These are phyloP conservation scores for Starmerella sp. DNA, from an alignment of 805 yeast species.

Conservation along the genomic window DNA sequence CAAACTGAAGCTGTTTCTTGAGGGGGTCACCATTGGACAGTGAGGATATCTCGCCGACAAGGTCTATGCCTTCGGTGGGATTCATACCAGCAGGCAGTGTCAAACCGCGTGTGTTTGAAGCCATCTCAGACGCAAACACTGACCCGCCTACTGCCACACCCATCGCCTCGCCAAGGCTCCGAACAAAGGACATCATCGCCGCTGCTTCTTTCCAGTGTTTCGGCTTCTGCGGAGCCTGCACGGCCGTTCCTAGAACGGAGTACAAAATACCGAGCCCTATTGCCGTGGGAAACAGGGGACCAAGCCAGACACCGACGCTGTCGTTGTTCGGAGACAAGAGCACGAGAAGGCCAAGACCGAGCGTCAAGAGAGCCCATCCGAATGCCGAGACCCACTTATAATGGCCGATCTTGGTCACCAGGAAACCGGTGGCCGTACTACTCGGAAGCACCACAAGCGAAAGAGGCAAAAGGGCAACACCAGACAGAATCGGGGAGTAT, in stretches of 20 bases:
- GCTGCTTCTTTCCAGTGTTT: constrained; percentile 22
- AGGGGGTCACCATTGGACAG: constrained; percentile 6
- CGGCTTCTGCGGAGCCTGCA: constrained; percentile 23
- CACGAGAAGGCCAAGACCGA: constrained; percentile 38
- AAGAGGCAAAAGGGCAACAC: constrained; percentile 36
- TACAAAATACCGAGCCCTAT: constrained; percentile 37
- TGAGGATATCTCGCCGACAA: constrained; percentile 11
- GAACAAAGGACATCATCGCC: constrained; percentile 22
- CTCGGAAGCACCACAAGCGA: constrained; percentile 33
- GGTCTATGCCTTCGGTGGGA: constrained; percentile 15
- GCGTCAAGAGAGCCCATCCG: constrained; percentile 31
- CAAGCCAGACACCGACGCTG: constrained; percentile 31
- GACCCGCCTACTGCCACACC: constrained; percentile 27
- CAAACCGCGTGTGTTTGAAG: not conserved
- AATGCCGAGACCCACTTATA: constrained; percentile 33
- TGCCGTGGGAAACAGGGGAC: constrained; percentile 36
- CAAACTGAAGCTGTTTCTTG: constrained; percentile 4
- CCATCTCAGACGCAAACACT: constrained; percentile 21
- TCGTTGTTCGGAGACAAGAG: constrained; percentile 33
- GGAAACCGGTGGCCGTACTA: constrained; percentile 32
- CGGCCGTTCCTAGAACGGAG: constrained; percentile 30
- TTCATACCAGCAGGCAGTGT: constrained; percentile 7
- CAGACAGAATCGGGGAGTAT: constrained; percentile 36
- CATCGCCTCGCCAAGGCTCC: constrained; percentile 25
- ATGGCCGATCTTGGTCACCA: constrained; percentile 31